Evolutionary conservation across 2,329 filamentous ascomycete species (phyloP).

Genomic region (Aulographum hederae): DNA sequence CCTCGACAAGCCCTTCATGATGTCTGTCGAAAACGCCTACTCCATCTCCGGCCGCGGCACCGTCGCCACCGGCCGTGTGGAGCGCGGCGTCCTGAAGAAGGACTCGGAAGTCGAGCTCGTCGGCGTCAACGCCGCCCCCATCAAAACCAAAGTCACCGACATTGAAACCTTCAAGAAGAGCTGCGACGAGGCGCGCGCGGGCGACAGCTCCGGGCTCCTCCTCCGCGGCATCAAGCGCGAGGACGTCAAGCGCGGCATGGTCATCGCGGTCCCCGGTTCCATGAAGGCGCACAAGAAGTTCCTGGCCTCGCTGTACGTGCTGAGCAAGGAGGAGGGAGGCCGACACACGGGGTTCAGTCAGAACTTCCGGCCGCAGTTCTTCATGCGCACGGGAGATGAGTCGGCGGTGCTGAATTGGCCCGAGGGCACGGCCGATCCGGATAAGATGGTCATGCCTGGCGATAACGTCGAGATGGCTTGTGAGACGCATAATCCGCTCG

Average conservation of each 20-base stretch:
- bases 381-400: constrained; percentile 64
- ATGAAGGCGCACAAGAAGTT: constrained; percentile 83
- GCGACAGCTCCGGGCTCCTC: constrained; percentile 94
- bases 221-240: constrained; percentile 93
- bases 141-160: constrained; percentile 99
- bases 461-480: constrained; percentile 98
- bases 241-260: constrained; percentile 89
- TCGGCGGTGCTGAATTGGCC: constrained; percentile 69
- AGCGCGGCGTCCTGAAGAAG: constrained; percentile 86
- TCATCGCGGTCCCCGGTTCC: constrained; percentile 65
- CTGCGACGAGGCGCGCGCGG: constrained; percentile 86
- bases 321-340: constrained; percentile 95
- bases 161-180: constrained; percentile 99
- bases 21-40: constrained; percentile 69
- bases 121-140: constrained; percentile 60
- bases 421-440: constrained; percentile 55
- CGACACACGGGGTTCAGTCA: constrained; percentile 88
- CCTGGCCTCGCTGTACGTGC: constrained; percentile 87
- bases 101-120: constrained; percentile 90
- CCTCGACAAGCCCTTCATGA: constrained; percentile 95
- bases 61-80: constrained; percentile 89
- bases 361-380: constrained; percentile 96
- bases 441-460: constrained; percentile 88
- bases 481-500: constrained; percentile 67
- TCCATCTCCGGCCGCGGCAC: constrained; percentile 68